Base-by-base conservation (phyloP, 2,329 filamentous ascomycete genomes). In the Bipolaris cookei region DNA sequence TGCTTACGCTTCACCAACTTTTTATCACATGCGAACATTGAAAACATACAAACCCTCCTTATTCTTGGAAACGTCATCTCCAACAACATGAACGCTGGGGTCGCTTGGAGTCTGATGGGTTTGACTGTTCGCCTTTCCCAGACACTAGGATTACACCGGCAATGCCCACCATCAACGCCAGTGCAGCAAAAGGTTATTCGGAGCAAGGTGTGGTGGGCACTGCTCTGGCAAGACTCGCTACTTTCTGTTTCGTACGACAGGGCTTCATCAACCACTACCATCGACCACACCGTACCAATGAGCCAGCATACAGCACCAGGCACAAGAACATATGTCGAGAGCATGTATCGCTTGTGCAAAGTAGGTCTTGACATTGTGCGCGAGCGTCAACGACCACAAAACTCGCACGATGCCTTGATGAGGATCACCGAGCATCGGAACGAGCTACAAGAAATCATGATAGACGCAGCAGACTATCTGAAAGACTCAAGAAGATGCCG, bases 1-100 rank as follows among this genome's bases (percentile, higher is more conserved):
- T 87, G 85, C 65, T 77, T 88, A 23, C 83, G 86, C 16, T 85
- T 87, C 73, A 86, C 83, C 21, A 88, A 88, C 62, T 88, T 87
- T 68, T 69, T 88, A 6, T 87, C 86, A 0, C 83, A 86, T 56
- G 83, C 85, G 25, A 85, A 82, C 3, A 75, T 87, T 34, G 84
- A 87, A 59, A 85, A 82, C 39, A 86, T 88, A 35, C 84, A 88
- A 67, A 85, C 85, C 0, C 77, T 88, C 20, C 73, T 88, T 3
- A 83, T 88, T 11, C 85, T 88, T 28, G 84, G 84, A 46, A 87
- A 87, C 64, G 85, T 86, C 21, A 78, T 86, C 28, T 84, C 84
- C 1, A 86, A 86, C 67, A 86, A 86, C 61, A 86, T 86, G 84
- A 88, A 88, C 57, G 85, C 86, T 7, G 86, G 86, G 2, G 85